Evolutionary conservation across 129 eudicot species (phyloP), one percentile per base, ranked within the genome.

Genomic region (Arctium lappa): DNA sequence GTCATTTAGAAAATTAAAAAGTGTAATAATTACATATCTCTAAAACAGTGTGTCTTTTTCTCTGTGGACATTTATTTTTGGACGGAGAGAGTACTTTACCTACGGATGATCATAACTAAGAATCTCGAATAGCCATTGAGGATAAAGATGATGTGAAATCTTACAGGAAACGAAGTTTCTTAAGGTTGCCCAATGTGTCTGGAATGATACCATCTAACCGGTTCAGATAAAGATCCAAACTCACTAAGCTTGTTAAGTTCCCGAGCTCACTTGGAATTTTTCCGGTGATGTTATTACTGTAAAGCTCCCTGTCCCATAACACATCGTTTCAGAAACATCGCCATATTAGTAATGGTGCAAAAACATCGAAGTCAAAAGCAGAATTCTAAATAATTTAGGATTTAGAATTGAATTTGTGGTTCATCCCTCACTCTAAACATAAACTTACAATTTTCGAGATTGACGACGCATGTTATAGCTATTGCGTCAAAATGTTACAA

Each of bases 161-260:
- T 11, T 92, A 92, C 97, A 92, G 85, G 87, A 87, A 90, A 36
- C 93, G 91, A 18, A 92, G 88, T 71, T 68, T 89, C 83, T 87
- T 80, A 78, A 92, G 94, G 84, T 80, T 86, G 83, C 91, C 85
- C 88, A 90, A 80, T 11, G 97, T 79, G 78, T 74, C 87, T n/a
- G 97, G 97, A 78, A 92, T 89, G 39, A 62, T 85, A 70, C 97
- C 97, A 37, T 33, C 81, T 16, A 92, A 86, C 11, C n/a, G 75
- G 80, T 92, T 92, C 73, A 68, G 27, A 76, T 92, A 90, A 85
- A 92, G 97, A 90, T 92, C 97, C 92, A 92, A 87, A 81, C 91
- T 92, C 86, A 90, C 86, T 85, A 92, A 87, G 48, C 89, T 82
- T 69, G 91, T 89, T 75, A 92, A 87, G 86, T 92, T 87, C 77